Conservation (phyloP, 2,329 filamentous ascomycete genomes). For the Myotisia sp. region DNA sequence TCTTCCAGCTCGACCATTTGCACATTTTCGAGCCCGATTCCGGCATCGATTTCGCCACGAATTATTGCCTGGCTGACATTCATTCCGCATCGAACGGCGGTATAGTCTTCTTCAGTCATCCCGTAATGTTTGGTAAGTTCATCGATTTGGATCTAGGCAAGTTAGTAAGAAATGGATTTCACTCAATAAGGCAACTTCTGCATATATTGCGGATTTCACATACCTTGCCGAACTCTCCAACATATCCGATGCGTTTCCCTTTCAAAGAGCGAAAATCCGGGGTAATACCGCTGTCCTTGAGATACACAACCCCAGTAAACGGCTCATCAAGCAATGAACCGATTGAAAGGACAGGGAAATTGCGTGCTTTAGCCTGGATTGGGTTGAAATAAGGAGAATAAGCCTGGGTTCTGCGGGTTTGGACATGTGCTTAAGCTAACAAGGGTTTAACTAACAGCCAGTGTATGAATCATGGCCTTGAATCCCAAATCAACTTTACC, state of each 20-base stretch:
- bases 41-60: slow-evolving; percentile 56
- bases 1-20: slow-evolving; percentile 73
- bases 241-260: slow-evolving; percentile 65
- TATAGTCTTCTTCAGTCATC: slow-evolving; percentile 59
- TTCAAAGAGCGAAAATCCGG: slow-evolving; percentile 60
- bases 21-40: slow-evolving; percentile 65
- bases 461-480: slow-evolving; percentile 74
- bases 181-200: not conserved
- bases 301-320: slow-evolving; percentile 65
- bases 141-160: slow-evolving; percentile 57
- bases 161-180: not conserved
- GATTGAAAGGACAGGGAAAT: slow-evolving; percentile 58
- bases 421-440: not conserved
- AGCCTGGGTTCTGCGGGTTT: not conserved
- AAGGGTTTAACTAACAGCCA: slow-evolving; percentile 40
- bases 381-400: not conserved
- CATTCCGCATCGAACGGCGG: slow-evolving; percentile 65
- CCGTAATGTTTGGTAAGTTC: slow-evolving; percentile 66
- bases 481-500: slow-evolving; percentile 65
- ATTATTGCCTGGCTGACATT: slow-evolving; percentile 67
- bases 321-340: slow-evolving; percentile 65
- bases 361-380: slow-evolving; percentile 53
- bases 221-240: slow-evolving; percentile 62
- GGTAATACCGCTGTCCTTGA: slow-evolving; percentile 60
- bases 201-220: not conserved